phyloP scores from a whole-genome alignment of 352 stramenopile genomes.

The Globisporangium splendens region DNA sequence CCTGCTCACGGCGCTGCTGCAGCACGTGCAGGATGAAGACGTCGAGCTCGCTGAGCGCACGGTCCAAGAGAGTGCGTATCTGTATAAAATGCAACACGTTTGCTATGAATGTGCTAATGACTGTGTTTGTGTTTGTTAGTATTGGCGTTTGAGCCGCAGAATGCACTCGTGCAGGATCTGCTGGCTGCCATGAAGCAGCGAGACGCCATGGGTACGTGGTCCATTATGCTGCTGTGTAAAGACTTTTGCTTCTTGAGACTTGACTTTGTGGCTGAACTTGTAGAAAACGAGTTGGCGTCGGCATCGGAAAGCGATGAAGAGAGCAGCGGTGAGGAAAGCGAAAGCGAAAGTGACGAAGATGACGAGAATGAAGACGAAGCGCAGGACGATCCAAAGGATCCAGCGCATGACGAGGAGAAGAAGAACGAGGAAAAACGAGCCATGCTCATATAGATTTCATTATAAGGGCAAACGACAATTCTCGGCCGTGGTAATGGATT shows the following conservation, averaged over 20 bases:
- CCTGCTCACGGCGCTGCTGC: conserved; percentile 52
- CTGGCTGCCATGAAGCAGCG: conserved; percentile 61
- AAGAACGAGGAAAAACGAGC: conserved; percentile 13
- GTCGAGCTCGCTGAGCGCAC: conserved; percentile 42
- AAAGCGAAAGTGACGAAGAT: conserved; percentile 20
- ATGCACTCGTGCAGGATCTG: conserved; percentile 62
- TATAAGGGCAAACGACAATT: no score
- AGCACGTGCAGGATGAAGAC: conserved; percentile 55
- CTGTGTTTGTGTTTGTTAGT: conserved; percentile 26
- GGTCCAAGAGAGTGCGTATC: conserved; percentile 39
- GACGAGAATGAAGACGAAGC: conserved; percentile 20
- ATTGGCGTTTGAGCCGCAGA: conserved; percentile 51
- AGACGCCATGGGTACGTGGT: conserved; percentile 31
- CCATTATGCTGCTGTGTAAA: not conserved
- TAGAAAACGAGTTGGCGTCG: conserved; percentile 25
- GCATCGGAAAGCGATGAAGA: conserved; percentile 41
- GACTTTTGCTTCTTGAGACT: no score
- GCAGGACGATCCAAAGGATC: conserved; percentile 18
- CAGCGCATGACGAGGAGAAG: conserved; percentile 18
- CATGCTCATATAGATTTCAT: not conserved
- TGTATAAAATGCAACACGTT: not conserved
- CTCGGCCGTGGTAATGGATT: no score
- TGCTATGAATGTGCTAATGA: not conserved
- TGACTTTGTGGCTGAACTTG: no score
- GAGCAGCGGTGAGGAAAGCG: conserved; percentile 34